A percentile compares a stretch with the other conserved stretches of the same genome.
Conservation (phyloP, 2,329 filamentous ascomycete species). For the Neofusicoccum kwambonambiense region DNA sequence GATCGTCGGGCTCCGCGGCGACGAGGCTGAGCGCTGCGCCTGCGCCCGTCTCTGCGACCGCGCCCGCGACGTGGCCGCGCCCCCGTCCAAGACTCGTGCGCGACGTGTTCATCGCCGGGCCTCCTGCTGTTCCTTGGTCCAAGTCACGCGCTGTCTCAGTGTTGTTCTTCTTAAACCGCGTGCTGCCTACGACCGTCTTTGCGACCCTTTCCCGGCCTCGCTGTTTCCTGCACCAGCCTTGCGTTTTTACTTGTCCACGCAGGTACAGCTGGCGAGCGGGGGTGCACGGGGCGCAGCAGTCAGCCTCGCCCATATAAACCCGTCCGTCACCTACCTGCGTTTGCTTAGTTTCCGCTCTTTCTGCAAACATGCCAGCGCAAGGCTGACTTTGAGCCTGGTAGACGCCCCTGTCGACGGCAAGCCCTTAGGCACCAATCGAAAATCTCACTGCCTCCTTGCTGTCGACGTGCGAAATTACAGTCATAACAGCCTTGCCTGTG, state of each 20-base stretch:
- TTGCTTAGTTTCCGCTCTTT: background rate
- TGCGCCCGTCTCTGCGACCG: background rate
- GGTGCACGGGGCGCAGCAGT: slow-evolving; percentile 10
- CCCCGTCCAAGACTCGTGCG: background rate
- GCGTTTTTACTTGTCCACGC: background rate
- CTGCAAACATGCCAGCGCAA: background rate
- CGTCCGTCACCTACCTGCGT: background rate
- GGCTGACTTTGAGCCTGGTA: slow-evolving; percentile 12
- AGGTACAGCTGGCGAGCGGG: background rate
- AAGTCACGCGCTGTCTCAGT: background rate
- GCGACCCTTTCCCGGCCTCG: background rate
- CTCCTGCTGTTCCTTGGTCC: background rate
- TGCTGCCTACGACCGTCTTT: background rate
- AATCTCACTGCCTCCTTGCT: background rate
- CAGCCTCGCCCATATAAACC: slow-evolving; percentile 12
- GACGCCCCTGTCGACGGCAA: background rate
- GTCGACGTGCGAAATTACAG: background rate
- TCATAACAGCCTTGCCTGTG: slow-evolving; percentile 6
- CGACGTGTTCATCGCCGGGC: background rate
- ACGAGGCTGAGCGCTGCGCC: background rate
- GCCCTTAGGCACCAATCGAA: background rate
- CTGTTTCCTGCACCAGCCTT: background rate
- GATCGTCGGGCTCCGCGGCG: background rate
- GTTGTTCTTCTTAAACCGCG: background rate
- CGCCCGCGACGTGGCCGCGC: background rate